Evolutionary conservation across 805 yeast species (phyloP), one percentile per base, ranked within the genome.

Genomic region (Cyberlindnera bimundalis): DNA sequence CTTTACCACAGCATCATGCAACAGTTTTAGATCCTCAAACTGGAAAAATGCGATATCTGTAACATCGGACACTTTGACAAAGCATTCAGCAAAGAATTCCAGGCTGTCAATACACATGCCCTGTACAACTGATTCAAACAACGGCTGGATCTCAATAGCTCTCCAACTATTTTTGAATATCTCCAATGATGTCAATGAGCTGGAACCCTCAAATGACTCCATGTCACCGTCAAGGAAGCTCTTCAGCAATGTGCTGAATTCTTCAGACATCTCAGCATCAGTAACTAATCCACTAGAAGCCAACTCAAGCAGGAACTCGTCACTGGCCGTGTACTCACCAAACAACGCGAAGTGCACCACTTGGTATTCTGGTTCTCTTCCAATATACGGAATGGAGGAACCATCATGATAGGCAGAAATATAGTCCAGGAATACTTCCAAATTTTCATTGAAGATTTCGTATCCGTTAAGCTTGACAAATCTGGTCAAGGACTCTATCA

Each of bases 341-440:
- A 62, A 59, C n/a, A 66, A 30, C 1, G 56, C 29, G 42, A 46
- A 51, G 4, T 49, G 36, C 3, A 65, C 38, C 7, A 59, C 51
- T 34, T 58, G 61, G 32, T 41, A 55, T 27, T 56, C 55, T 1
- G 40, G 29, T 12, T 46, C 48, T 32, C 45, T 47, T 2, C 33
- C 16, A 2, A 17, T 7, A 18, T 15, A 36, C 2, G 31, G 23
- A 13, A 38, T 20, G 2, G 23, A 16, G 3, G 40, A 23, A 4
- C 40, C 40, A 23, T 47, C 46, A 39, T 60, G 55, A 17, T 42
- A 37, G 0, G 44, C 41, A 12, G 55, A 40, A n/a, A 56, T 47
- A 42, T 61, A 70, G 40, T 71, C 73, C 8, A 62, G 46, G 27
- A 74, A 65, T 31, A 60, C 49, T 29, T 72, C 76, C 15, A 62